These are phyloP conservation scores for Colletotrichum spaethianum DNA, from an alignment of 2,329 filamentous ascomycete species.

Conservation along the genomic window DNA sequence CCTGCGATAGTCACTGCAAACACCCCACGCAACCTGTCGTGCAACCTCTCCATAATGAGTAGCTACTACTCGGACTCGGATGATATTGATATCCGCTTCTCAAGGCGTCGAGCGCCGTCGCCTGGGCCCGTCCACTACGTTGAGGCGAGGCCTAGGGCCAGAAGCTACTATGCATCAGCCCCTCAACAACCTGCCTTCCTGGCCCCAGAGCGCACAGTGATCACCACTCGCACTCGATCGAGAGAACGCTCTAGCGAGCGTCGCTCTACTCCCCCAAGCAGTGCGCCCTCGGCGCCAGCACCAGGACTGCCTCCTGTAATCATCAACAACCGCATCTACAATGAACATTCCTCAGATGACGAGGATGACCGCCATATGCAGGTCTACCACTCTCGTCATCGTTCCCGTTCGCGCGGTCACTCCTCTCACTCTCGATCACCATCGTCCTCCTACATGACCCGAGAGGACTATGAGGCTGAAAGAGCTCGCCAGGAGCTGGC, in stretches of 20 bases:
- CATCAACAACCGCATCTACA: constrained; percentile 71
- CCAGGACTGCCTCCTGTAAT: constrained; percentile 62
- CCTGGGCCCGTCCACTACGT: constrained; percentile 63
- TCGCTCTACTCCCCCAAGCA: constrained; percentile 57
- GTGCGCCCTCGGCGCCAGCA: constrained; percentile 46
- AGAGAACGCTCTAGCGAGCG: constrained; percentile 62
- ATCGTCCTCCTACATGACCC: constrained; percentile 56
- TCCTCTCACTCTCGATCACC: constrained; percentile 51
- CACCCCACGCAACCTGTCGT: not conserved
- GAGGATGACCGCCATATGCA: constrained; percentile 52
- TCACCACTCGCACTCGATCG: constrained; percentile 58
- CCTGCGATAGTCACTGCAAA: not conserved
- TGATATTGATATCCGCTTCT: constrained; percentile 67
- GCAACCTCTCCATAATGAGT: constrained; percentile 45
- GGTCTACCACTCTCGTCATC: constrained; percentile 47
- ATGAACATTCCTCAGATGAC: constrained; percentile 62
- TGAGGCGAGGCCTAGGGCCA: constrained; percentile 54
- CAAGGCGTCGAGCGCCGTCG: constrained; percentile 56
- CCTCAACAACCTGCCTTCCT: constrained; percentile 55
- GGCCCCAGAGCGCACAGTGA: constrained; percentile 62
- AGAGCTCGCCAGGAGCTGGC: constrained; percentile 60
- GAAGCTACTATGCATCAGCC: constrained; percentile 58
- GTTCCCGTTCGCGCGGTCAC: constrained; percentile 47
- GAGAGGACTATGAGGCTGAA: constrained; percentile 59
- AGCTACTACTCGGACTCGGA: constrained; percentile 67